Percentiles rank a stretch among this genome's conserved stretches.
Evolutionary conservation across 2,329 filamentous ascomycete genomes (phyloP).

Genomic region (Fusarium solani-melongenae): DNA sequence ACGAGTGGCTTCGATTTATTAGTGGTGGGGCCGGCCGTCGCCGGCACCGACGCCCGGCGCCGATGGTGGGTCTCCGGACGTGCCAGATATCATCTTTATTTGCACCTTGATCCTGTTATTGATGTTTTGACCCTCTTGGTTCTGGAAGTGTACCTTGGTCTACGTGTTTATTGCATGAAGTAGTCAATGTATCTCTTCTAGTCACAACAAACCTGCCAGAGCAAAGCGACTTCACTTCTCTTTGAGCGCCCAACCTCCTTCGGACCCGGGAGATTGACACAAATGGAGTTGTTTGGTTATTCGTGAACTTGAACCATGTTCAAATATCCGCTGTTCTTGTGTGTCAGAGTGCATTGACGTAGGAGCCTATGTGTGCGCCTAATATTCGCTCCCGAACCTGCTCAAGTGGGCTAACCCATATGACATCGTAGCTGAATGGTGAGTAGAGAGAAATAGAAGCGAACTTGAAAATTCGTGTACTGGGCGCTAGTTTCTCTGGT

Average conservation of each 20-base stretch:
- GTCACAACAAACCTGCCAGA: neutral
- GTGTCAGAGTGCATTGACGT: neutral
- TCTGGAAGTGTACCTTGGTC: too few relatives aligned
- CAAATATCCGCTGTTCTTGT: too few relatives aligned
- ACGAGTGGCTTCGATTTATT: slow-evolving; percentile 15
- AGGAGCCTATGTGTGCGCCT: neutral
- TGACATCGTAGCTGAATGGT: neutral
- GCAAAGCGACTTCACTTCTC: neutral
- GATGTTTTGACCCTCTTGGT: neutral
- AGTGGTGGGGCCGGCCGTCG: slow-evolving; percentile 37
- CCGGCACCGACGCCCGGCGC: slow-evolving; percentile 24
- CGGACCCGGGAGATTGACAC: neutral
- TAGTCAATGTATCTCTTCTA: neutral
- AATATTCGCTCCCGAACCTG: neutral
- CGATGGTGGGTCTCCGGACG: slow-evolving; percentile 21
- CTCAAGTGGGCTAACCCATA: neutral
- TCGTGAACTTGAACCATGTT: neutral
- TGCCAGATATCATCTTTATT: neutral
- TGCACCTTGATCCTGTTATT: neutral
- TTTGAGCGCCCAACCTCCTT: neutral
- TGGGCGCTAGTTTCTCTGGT: neutral
- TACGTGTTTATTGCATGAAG: neutral
- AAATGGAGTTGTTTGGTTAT: neutral
- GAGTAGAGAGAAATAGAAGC: too few relatives aligned
- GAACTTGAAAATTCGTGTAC: too few relatives aligned